Evolutionary conservation across 345 rosid species (phyloP).

Genomic region (Eucalyptus curtisii): DNA sequence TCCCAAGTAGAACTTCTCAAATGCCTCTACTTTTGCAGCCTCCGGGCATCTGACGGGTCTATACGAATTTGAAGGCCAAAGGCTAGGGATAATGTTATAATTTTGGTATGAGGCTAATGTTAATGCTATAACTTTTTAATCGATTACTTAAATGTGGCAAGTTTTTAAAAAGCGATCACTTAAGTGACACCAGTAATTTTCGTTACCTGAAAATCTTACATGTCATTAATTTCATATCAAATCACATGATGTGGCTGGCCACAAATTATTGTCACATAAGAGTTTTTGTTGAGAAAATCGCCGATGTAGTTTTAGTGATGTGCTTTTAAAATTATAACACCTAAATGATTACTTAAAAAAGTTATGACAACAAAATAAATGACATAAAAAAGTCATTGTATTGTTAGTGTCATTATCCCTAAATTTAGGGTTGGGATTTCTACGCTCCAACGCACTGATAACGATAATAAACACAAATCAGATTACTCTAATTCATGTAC

Average conservation of each 20-base stretch:
- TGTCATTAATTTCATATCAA: background rate
- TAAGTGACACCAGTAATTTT: rapidly evolving
- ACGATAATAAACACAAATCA: background rate
- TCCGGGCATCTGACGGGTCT: background rate
- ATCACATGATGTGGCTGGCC: background rate
- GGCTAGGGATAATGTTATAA: background rate
- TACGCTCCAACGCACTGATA: background rate
- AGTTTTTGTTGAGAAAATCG: background rate
- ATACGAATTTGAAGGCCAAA: background rate
- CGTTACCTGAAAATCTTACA: background rate
- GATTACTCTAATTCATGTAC: background rate
- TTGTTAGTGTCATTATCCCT: background rate
- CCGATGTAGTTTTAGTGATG: background rate
- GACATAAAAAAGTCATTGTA: rapidly evolving
- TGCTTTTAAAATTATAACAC: background rate
- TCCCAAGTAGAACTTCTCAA: background rate
- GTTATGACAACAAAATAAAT: rapidly evolving
- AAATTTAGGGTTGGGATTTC: background rate
- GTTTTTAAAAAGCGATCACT: background rate
- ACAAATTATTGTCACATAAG: rapidly evolving
- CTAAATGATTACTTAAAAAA: background rate
- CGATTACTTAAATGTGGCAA: background rate
- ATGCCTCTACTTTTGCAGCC: background rate
- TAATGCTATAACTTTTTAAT: background rate
- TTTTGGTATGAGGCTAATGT: rapidly evolving